Conservation (phyloP, 768 basidiomycete species). For the Pholiota microspora region DNA sequence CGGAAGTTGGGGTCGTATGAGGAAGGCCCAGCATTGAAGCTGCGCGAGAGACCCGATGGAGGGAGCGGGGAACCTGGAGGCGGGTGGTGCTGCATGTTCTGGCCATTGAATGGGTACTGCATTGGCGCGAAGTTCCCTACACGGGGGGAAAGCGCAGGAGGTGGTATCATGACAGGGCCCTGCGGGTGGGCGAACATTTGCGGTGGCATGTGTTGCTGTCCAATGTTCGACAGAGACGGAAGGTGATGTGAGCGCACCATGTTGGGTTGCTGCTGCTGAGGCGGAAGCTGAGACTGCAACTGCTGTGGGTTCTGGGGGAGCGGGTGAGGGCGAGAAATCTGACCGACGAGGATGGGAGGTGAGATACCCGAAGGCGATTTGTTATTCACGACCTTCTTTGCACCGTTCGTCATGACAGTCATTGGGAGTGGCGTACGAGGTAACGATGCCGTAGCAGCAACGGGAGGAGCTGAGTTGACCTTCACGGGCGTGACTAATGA, state of each 20-base stretch:
- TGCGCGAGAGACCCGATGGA: conserved; percentile 53
- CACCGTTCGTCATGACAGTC: conserved; percentile 31
- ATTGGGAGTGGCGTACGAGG: conserved; percentile 32
- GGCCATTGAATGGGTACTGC: conserved; percentile 51
- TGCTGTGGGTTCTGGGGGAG: conserved; percentile 31
- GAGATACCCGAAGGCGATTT: conserved; percentile 16
- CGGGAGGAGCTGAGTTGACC: conserved; percentile 34
- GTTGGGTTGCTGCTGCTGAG: conserved; percentile 37
- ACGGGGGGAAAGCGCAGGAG: conserved; percentile 55
- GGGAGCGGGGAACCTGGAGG: conserved; percentile 38
- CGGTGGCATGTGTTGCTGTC: conserved; percentile 36
- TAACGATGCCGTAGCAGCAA: conserved; percentile 36
- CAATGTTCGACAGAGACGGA: conserved; percentile 43
- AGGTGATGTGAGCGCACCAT: conserved; percentile 44
- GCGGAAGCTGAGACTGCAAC: conserved; percentile 19
- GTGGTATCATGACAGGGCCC: conserved; percentile 30
- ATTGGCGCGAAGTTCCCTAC: conserved; percentile 47
- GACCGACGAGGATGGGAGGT: conserved; percentile 27
- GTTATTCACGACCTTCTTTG: conserved; percentile 63
- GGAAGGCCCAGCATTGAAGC: conserved; percentile 45
- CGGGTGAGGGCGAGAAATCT: conserved; percentile 33
- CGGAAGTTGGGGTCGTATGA: conserved; percentile 53
- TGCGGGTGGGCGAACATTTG: conserved; percentile 42
- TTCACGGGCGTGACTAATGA: conserved; percentile 20
- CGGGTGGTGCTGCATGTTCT: conserved; percentile 40